Percentiles rank a stretch among this genome's conserved stretches.
Evolutionary conservation across 192 early-diverging fungal species (phyloP).

Genomic region (Umbelopsis sp.): DNA sequence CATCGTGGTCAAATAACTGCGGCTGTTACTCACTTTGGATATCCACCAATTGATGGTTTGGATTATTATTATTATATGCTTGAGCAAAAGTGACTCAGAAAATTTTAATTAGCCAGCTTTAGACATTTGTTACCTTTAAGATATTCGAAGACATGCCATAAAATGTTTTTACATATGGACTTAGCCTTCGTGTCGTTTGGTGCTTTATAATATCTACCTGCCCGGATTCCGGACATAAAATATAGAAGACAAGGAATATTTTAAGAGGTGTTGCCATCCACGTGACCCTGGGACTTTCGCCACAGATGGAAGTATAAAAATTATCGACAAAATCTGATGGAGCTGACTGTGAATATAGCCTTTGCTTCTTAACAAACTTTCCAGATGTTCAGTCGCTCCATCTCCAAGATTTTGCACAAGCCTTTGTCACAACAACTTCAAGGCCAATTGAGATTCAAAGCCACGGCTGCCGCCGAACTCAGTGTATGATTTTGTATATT

Average conservation of each 20-base stretch:
- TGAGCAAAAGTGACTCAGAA: constrained; percentile 11
- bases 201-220: neutral
- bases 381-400: constrained; percentile 18
- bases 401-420: neutral
- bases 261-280: neutral
- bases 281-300: constrained; percentile 9
- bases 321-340: constrained; percentile 6
- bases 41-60: constrained; percentile 10
- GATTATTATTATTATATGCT: constrained; percentile 5
- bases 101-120: neutral
- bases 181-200: too few species aligned
- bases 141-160: neutral
- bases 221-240: neutral
- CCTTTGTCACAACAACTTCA: neutral
- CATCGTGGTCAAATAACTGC: constrained; percentile 24
- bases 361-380: neutral
- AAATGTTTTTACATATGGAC: neutral
- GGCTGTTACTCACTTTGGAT: constrained; percentile 15
- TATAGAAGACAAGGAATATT: neutral
- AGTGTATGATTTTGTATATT: neutral
- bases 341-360: constrained; percentile 13
- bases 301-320: neutral
- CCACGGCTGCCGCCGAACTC: neutral
- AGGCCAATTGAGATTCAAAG: constrained; percentile 2
- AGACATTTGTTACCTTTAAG: neutral